Conservation (phyloP, 2,329 filamentous ascomycete species). For the Scedosporium apiospermum region DNA sequence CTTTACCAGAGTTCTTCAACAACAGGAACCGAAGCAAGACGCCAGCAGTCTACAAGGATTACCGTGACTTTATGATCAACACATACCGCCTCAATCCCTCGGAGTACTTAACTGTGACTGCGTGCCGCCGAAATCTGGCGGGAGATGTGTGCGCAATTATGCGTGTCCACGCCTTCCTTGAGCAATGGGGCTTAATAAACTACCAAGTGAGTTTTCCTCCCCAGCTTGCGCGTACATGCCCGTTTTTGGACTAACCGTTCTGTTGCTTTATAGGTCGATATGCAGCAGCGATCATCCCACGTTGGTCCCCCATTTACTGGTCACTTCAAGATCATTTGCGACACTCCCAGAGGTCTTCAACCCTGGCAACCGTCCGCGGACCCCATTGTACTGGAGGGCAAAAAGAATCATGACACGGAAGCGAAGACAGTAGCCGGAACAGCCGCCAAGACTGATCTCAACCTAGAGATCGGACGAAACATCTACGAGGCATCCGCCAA, state of each 20-base stretch:
- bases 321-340: conserved; percentile 91
- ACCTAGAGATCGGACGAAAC: conserved; percentile 87
- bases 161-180: conserved; percentile 94
- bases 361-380: conserved; percentile 88
- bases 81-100: conserved; percentile 93
- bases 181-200: conserved; percentile 98
- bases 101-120: conserved; percentile 94
- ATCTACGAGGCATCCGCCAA: conserved; percentile 91
- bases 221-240: not conserved
- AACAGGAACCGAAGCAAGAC: conserved; percentile 97
- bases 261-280: conserved; percentile 62
- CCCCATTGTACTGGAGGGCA: conserved; percentile 53
- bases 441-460: conserved; percentile 68
- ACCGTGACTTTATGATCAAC: conserved; percentile 99
- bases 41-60: conserved; percentile 93
- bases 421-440: conserved; percentile 56
- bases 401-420: conserved; percentile 61
- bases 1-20: conserved; percentile 97
- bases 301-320: conserved; percentile 95
- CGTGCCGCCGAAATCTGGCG: conserved; percentile 86
- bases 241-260: conserved; percentile 17
- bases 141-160: conserved; percentile 99
- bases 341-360: conserved; percentile 89
- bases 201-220: conserved; percentile 62
- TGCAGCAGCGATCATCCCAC: conserved; percentile 87